Conservation (phyloP, 108 stramenopile genomes). For the Conticribra guillardii region DNA sequence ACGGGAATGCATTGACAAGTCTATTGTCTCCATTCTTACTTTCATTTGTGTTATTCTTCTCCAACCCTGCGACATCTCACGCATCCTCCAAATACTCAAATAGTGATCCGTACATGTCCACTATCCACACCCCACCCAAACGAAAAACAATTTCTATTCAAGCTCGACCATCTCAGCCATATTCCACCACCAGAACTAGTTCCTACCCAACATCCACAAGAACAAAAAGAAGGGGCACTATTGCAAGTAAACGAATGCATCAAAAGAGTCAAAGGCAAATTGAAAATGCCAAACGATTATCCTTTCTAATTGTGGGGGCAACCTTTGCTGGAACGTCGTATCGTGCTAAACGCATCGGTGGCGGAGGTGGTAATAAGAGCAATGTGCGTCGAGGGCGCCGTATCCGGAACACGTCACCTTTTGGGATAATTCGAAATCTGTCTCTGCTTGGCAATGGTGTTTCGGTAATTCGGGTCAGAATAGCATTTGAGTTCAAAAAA, state of each 20-base stretch:
- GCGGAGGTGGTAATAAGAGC: not conserved
- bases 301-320: constrained; percentile 9
- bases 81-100: too few relatives aligned
- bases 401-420: constrained; percentile 33
- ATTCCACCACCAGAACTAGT: constrained; percentile 5
- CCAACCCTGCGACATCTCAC: too few relatives aligned
- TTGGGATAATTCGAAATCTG: constrained; percentile 38
- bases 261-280: constrained; percentile 5
- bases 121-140: constrained; percentile 6
- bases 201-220: too few relatives aligned
- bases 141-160: constrained; percentile 18
- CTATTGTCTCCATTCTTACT: too few relatives aligned
- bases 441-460: constrained; percentile 48
- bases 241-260: not conserved
- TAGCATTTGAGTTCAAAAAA: constrained; percentile 30
- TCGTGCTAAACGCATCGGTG: constrained; percentile 11
- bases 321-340: constrained; percentile 30
- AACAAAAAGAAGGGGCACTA: not conserved
- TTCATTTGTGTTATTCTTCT: too few relatives aligned
- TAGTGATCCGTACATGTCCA: too few relatives aligned
- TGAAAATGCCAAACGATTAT: constrained; percentile 3
- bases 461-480: constrained; percentile 37
- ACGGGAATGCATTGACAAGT: too few relatives aligned
- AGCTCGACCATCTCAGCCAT: constrained; percentile 13
- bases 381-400: constrained; percentile 13